A percentile compares a stretch with the other conserved stretches of the same genome.
Conservation (phyloP, 441 rosid species). For the Capsella rubella region DNA sequence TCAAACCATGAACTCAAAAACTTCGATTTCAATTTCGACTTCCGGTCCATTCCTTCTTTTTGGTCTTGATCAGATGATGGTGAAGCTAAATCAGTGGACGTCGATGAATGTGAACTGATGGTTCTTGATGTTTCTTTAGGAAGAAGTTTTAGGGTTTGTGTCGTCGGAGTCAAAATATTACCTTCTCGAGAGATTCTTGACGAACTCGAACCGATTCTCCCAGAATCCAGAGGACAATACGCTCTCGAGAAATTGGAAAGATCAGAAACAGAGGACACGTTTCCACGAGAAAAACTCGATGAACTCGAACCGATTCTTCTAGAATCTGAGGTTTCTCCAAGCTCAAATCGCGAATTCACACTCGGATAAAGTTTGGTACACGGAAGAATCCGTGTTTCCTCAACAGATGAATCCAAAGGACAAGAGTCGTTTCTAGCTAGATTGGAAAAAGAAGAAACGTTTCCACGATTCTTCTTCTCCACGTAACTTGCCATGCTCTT, state of each 20-base stretch:
- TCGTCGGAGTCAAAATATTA: not conserved
- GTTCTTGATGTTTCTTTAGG: slow-evolving; percentile 7
- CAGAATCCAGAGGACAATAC: slow-evolving; percentile 7
- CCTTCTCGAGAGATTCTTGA: not conserved
- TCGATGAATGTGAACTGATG: slow-evolving; percentile 20
- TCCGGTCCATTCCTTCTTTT: slow-evolving; percentile 9
- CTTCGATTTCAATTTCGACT: slow-evolving; percentile 31
- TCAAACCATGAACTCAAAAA: slow-evolving; percentile 38
- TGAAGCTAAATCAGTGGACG: slow-evolving; percentile 14
- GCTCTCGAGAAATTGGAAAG: not conserved
- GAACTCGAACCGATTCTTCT: not conserved
- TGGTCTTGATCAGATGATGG: slow-evolving; percentile 3
- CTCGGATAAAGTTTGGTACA: too few relatives aligned
- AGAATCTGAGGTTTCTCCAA: not conserved
- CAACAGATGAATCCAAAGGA: slow-evolving; percentile 20
- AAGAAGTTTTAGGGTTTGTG: not conserved
- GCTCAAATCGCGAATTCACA: not conserved
- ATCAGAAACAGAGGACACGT: not conserved
- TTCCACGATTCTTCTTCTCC: slow-evolving; percentile 6
- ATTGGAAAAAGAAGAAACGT: not conserved
- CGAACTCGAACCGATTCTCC: not conserved
- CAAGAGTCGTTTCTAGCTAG: not conserved
- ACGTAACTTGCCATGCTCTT: slow-evolving; percentile 33
- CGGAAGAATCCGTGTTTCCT: too few relatives aligned
- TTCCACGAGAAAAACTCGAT: not conserved